These are phyloP conservation scores for Xerocomellus intermedius DNA, from an alignment of 768 basidiomycete species.

Conservation along the genomic window DNA sequence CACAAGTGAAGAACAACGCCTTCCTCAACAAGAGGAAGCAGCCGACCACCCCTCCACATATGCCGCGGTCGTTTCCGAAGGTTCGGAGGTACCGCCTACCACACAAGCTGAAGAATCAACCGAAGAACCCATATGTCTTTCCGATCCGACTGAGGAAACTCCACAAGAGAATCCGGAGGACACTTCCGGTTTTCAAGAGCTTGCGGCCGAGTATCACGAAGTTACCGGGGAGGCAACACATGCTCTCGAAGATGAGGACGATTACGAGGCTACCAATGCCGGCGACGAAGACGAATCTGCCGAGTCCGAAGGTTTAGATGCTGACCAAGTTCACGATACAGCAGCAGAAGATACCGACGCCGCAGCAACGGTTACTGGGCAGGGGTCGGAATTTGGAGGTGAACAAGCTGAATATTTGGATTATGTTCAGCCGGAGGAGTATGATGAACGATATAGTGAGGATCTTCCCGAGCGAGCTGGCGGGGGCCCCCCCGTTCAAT, in stretches of 20 bases:
- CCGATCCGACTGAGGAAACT: conserved; percentile 3
- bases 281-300: conserved; percentile 19
- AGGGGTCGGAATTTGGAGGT: conserved; percentile 21
- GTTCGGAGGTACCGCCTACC: background rate
- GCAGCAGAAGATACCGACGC: conserved; percentile 23
- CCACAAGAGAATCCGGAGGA: conserved; percentile 11
- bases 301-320: conserved; percentile 25
- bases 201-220: conserved; percentile 16
- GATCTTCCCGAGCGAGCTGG: conserved; percentile 32
- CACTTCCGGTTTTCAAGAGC: conserved; percentile 5
- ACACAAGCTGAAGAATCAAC: background rate
- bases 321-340: conserved; percentile 28
- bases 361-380: conserved; percentile 5
- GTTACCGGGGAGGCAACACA: conserved; percentile 13
- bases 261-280: conserved; percentile 17
- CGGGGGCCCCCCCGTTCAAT: conserved; percentile 11
- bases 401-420: conserved; percentile 37
- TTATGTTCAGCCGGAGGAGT: conserved; percentile 34
- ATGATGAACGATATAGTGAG: conserved; percentile 37
- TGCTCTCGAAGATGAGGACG: conserved; percentile 21
- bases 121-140: background rate
- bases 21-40: conserved; percentile 8
- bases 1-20: conserved; percentile 4
- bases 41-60: background rate
- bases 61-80: background rate